These are phyloP conservation scores for Neurospora tetrasperma DNA, from an alignment of 495 filamentous ascomycete species.

Conservation along the genomic window DNA sequence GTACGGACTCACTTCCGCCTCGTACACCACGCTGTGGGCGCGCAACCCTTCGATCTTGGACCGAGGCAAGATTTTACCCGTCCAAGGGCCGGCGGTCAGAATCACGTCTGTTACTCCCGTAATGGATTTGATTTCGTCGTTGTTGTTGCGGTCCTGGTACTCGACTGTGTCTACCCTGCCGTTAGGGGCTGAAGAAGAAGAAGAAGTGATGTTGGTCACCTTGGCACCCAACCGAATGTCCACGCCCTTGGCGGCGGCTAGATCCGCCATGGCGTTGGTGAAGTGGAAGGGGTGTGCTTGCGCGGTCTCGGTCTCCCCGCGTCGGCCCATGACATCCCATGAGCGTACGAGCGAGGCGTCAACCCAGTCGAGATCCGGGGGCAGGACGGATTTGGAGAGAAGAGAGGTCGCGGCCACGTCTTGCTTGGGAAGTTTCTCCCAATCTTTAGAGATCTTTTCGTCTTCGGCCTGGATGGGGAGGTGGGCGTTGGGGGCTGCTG, in stretches of 20 bases:
- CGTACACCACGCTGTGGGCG: slow-evolving; percentile 85
- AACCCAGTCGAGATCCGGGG: slow-evolving; percentile 82
- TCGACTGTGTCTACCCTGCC: slow-evolving; percentile 53
- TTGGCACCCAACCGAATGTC: slow-evolving; percentile 56
- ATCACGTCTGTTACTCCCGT: slow-evolving; percentile 72
- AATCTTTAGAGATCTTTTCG: slow-evolving; percentile 24
- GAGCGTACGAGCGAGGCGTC: slow-evolving; percentile 49
- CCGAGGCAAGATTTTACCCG: slow-evolving; percentile 56
- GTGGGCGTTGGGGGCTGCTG: slow-evolving; percentile 13
- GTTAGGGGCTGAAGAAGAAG: no score
- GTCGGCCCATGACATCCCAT: slow-evolving; percentile 78
- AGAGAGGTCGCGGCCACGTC: slow-evolving; percentile 49
- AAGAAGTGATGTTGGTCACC: slow-evolving; percentile 39
- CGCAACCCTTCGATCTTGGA: slow-evolving; percentile 72
- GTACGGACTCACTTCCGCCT: slow-evolving; percentile 70
- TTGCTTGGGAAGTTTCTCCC: slow-evolving; percentile 63
- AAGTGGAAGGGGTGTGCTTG: slow-evolving; percentile 94
- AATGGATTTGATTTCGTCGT: slow-evolving; percentile 36
- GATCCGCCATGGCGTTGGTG: slow-evolving; percentile 73
- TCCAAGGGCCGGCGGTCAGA: slow-evolving; percentile 88
- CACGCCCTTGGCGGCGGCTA: slow-evolving; percentile 67
- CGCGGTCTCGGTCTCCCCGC: slow-evolving; percentile 56
- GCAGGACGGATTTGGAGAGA: slow-evolving; percentile 52
- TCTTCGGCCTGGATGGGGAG: slow-evolving; percentile 21
- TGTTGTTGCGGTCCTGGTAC: slow-evolving; percentile 53